Percentiles rank a stretch among this genome's conserved stretches.
phyloP scores from a whole-genome alignment of 148 eudicot species.

The Cornus florida region DNA sequence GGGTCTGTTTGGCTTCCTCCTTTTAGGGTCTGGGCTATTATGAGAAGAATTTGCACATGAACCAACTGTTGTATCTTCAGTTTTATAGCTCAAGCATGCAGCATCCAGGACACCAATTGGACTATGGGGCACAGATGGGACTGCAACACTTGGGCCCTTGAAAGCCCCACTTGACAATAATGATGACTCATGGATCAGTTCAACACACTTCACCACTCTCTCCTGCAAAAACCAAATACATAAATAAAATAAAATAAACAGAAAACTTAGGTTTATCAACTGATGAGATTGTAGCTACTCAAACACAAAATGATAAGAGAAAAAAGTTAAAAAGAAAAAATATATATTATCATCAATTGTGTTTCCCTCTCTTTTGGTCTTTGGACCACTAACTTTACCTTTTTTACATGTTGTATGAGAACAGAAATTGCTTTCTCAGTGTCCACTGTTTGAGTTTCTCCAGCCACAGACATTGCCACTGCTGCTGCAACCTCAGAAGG shows the following conservation, averaged over 20 bases:
- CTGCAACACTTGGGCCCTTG: constrained; percentile 22
- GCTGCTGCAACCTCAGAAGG: constrained; percentile 90
- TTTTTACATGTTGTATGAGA: constrained; percentile 42
- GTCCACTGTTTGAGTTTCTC: constrained; percentile 50
- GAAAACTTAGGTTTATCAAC: background rate
- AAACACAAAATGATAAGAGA: constrained; percentile 1
- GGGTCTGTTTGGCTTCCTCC: constrained; percentile 57
- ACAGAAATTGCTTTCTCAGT: constrained; percentile 47
- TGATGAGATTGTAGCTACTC: background rate
- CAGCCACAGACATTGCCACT: constrained; percentile 65
- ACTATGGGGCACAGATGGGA: constrained; percentile 52
- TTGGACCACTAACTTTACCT: constrained; percentile 53
- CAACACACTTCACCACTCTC: constrained; percentile 61
- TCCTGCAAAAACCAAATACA: constrained; percentile 41
- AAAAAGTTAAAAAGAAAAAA: background rate
- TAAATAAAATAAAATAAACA: background rate
- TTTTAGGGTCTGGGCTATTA: constrained; percentile 40
- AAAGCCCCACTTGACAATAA: constrained; percentile 20
- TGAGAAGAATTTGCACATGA: constrained; percentile 57
- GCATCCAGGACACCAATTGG: constrained; percentile 87
- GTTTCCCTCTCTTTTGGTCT: constrained; percentile 1
- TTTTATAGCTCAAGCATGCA: constrained; percentile 68
- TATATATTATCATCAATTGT: background rate
- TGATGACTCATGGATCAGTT: constrained; percentile 47
- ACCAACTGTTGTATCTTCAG: constrained; percentile 53